Percentiles rank a stretch among this genome's conserved stretches.
Conservation (phyloP, 192 early-diverging fungal genomes). For the Backusella liffmaniae region DNA sequence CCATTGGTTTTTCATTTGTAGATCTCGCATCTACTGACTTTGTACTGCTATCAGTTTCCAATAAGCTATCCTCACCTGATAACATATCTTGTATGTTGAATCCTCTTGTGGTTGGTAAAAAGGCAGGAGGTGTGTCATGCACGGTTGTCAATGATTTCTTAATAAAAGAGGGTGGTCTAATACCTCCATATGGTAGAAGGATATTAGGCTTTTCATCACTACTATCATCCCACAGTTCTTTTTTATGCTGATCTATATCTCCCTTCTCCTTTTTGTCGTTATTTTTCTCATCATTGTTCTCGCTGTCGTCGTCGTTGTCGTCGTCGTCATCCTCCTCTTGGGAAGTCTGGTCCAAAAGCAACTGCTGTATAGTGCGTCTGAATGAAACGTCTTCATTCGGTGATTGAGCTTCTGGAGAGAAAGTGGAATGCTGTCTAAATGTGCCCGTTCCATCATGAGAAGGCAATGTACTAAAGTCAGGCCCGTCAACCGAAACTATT, state of each 20-base stretch:
- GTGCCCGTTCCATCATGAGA: constrained; percentile 40
- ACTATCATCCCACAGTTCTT: neutral
- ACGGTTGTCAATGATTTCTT: constrained; percentile 7
- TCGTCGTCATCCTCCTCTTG: neutral
- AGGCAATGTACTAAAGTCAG: constrained; percentile 20
- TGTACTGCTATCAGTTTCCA: constrained; percentile 1
- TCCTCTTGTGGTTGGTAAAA: neutral
- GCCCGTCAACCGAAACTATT: neutral
- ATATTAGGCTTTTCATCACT: neutral
- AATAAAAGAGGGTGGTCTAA: neutral
- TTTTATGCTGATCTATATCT: neutral
- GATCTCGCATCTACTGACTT: neutral
- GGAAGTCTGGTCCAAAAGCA: neutral
- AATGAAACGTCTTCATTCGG: neutral
- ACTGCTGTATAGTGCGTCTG: neutral
- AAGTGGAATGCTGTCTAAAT: constrained; percentile 17
- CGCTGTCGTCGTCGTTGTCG: neutral
- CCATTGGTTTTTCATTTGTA: neutral
- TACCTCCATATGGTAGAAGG: neutral
- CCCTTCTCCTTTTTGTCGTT: neutral
- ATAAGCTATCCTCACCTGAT: neutral
- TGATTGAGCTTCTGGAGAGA: neutral
- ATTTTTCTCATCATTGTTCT: neutral
- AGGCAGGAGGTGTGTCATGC: constrained; percentile 4
- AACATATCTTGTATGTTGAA: neutral